Conservation (phyloP, 305 asterid genomes). For the Solanum chacoense region DNA sequence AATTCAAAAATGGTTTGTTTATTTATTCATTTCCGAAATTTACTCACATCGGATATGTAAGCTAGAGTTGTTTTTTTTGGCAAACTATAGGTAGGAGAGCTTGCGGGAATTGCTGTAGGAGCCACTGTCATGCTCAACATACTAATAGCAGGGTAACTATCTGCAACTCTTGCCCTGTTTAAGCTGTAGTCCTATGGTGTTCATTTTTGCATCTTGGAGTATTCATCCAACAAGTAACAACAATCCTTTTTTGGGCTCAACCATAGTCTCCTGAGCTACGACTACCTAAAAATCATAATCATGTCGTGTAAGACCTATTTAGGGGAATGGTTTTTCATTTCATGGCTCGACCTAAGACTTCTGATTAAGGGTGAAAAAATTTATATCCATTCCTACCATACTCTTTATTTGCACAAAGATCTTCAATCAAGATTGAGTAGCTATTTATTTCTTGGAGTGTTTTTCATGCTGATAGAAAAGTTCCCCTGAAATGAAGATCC, state of each 20-base stretch:
- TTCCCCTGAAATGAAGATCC: background rate
- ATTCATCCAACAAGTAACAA: background rate
- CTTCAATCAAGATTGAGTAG: background rate
- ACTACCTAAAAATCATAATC: background rate
- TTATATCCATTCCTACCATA: background rate
- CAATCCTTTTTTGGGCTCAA: background rate
- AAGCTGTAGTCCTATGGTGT: background rate
- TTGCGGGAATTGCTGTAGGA: conserved; percentile 89
- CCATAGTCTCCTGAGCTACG: background rate
- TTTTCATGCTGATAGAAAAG: background rate
- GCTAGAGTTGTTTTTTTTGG: background rate
- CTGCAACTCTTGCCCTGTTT: background rate
- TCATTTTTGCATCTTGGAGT: background rate
- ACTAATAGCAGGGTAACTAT: conserved; percentile 74
- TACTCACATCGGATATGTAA: background rate
- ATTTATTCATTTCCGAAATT: background rate
- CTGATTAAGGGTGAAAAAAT: background rate
- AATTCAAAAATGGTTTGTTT: background rate
- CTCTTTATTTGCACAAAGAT: background rate
- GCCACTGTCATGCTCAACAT: conserved; percentile 89
- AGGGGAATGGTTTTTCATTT: background rate
- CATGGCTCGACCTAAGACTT: background rate
- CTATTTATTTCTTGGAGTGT: background rate
- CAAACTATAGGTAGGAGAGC: conserved; percentile 63
- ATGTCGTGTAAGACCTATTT: background rate